Conservation (phyloP, 1,284 basidiomycete species). For the Cutaneotrichosporon spelunceum region DNA sequence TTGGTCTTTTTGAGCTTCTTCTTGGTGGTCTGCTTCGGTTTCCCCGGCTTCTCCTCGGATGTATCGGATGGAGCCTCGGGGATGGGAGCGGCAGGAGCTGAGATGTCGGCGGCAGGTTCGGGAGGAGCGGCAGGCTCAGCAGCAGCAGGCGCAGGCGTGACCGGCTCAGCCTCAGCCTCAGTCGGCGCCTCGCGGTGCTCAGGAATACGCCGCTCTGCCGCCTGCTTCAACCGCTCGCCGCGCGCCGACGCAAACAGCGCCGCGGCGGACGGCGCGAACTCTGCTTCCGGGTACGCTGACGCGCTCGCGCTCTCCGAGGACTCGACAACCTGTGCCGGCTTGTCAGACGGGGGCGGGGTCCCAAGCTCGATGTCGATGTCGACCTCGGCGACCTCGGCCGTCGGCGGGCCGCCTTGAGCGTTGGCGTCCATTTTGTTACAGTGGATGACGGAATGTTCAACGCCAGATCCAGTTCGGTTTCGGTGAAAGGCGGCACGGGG, state of each 20-base stretch:
- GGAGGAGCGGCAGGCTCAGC: not conserved
- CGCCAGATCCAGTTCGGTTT: not conserved
- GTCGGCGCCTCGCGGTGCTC: not conserved
- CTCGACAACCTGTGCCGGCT: not conserved
- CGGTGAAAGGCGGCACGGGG: not conserved
- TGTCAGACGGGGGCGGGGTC: not conserved
- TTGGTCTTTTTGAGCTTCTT: too few species aligned
- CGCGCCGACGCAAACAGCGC: not conserved
- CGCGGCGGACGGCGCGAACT: not conserved
- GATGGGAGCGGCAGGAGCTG: not conserved
- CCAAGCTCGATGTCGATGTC: conserved; percentile 38
- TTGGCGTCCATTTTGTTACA: conserved; percentile 40
- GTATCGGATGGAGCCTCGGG: not conserved
- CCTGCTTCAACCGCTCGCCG: conserved; percentile 1
- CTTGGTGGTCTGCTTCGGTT: too few species aligned
- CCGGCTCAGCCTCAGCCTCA: not conserved
- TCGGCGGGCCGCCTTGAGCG: conserved; percentile 38
- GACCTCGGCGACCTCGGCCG: conserved; percentile 41
- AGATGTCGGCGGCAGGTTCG: not conserved
- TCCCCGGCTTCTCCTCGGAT: not conserved
- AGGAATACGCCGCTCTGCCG: conserved; percentile 1
- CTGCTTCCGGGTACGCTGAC: not conserved
- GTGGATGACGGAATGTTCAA: not conserved
- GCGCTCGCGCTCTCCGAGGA: not conserved
- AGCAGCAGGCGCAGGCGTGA: not conserved